phyloP scores from a whole-genome alignment of 2,329 filamentous ascomycete species.

The Bretziella fagacearum region DNA sequence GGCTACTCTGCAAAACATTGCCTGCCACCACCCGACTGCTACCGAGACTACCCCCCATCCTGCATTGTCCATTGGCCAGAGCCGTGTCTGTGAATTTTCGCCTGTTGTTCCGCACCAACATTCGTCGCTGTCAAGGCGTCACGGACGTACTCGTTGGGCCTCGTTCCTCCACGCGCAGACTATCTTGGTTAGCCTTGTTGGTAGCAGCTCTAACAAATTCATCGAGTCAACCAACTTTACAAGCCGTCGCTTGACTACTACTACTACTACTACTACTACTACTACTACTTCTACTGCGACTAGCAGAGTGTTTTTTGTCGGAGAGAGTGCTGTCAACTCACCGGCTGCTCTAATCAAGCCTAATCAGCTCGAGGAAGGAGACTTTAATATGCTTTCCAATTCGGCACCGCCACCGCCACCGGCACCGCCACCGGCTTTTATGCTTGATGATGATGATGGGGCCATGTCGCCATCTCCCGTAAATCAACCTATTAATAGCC shows the following conservation, averaged over 20 bases:
- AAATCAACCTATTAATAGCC: neutral
- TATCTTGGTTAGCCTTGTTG: slow-evolving; percentile 18
- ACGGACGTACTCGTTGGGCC: slow-evolving; percentile 25
- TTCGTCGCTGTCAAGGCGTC: neutral
- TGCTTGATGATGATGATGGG: slow-evolving; percentile 1
- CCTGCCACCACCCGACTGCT: neutral
- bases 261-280: no score
- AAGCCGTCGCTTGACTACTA: slow-evolving; percentile 6
- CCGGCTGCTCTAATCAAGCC: slow-evolving; percentile 12
- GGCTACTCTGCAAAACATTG: slow-evolving; percentile 39
- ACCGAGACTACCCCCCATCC: slow-evolving; percentile 6
- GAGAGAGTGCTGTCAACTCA: slow-evolving; percentile 5
- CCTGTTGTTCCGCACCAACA: slow-evolving; percentile 1
- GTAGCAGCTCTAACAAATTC: slow-evolving; percentile 24
- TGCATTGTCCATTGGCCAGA: slow-evolving; percentile 3
- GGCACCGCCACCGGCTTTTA: neutral
- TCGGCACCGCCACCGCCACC: neutral
- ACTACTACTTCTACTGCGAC: no score
- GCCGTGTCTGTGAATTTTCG: neutral
- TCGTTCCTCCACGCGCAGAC: slow-evolving; percentile 39
- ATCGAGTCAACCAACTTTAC: slow-evolving; percentile 6
- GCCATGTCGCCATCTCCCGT: neutral
- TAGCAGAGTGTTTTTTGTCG: slow-evolving; percentile 7
- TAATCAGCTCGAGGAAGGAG: slow-evolving; percentile 10
- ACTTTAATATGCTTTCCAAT: slow-evolving; percentile 5